Conservation (phyloP, 1,139 yeast genomes). For the Debaryomyces robertsiae region DNA sequence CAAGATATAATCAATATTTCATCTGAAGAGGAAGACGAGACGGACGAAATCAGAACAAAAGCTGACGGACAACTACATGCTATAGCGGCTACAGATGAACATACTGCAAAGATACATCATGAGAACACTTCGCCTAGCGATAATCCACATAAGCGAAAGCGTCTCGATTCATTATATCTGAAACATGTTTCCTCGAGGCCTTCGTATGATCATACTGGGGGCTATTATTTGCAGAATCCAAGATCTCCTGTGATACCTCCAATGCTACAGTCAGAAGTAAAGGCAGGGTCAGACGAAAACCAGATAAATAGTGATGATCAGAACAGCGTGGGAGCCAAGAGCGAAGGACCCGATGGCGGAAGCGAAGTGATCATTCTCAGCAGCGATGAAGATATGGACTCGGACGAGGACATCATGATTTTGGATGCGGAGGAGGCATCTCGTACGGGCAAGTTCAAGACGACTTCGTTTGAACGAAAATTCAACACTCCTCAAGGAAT, state of each 20-base stretch:
- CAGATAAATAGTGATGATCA: not conserved
- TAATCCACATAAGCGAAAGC: conserved; percentile 5
- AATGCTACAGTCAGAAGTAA: not conserved
- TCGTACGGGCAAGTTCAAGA: conserved; percentile 25
- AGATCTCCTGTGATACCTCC: not conserved
- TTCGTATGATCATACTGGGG: not conserved
- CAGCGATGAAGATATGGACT: conserved; percentile 12
- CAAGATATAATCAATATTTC: conserved; percentile 14
- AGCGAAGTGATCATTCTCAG: conserved; percentile 9
- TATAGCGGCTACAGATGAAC: too few relatives aligned
- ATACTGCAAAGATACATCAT: too few relatives aligned
- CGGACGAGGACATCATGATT: conserved; percentile 22
- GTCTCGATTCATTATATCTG: conserved; percentile 11
- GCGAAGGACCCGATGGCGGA: not conserved
- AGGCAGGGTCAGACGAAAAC: not conserved
- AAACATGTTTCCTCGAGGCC: conserved; percentile 5
- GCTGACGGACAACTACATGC: not conserved
- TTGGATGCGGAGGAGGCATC: conserved; percentile 31
- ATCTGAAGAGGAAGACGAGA: conserved; percentile 14
- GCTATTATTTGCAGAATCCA: too few relatives aligned
- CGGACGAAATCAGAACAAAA: not conserved
- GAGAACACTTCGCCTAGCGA: not conserved
- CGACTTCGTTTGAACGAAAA: conserved; percentile 20
- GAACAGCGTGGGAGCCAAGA: not conserved
- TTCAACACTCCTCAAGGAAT: not conserved